Evolutionary conservation across 208 protist species (phyloP), one percentile per base, ranked within the genome.

Genomic region (Leishmania tropica): DNA sequence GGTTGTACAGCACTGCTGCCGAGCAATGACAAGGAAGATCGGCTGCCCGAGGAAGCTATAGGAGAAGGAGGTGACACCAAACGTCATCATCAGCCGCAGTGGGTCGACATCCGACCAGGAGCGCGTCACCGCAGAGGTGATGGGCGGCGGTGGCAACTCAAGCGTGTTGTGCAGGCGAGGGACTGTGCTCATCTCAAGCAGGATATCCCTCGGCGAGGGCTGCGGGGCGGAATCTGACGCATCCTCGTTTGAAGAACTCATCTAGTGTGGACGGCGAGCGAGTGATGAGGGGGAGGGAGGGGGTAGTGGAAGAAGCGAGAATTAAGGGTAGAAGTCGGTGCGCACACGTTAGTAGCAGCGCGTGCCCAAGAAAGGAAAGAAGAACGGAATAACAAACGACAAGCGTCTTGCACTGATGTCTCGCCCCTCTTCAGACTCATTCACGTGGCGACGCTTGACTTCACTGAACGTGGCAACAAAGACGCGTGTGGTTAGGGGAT

Each of bases 91-190:
- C 42, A 96, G 80, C 80, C 85, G 87, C 54, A 85, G 67, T 19
- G 78, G 89, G 78, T 96, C 88, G 19, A 96, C 90, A 73, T 96
- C 90, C 0, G 93, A 95, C 92, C 93, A 96, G 1, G 89, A 93
- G 21, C 93, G 88, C 71, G 89, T 96, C 45, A 96, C 91, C 8
- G 93, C 93, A 2, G 90, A 94, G n/a, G 86, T 94, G 81, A 76
- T 31, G 1, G 82, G 72, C 1, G 83, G 78, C 31, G 84, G 78
- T n/a, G 75, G 53, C 68, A 82, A 42, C 68, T 87, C 87, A 35
- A 84, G 53, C 0, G 80, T 81, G 37, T 81, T 81, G 70, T 81
- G 76, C 56, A 81, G 64, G 37, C 73, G 67, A 37, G 84, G 84
- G 42, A 76, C 51, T 13, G 24, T 51, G 54, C 76, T 76, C 78